phyloP scores from a whole-genome alignment of 1,284 basidiomycete species.

The Boletus mariae region DNA sequence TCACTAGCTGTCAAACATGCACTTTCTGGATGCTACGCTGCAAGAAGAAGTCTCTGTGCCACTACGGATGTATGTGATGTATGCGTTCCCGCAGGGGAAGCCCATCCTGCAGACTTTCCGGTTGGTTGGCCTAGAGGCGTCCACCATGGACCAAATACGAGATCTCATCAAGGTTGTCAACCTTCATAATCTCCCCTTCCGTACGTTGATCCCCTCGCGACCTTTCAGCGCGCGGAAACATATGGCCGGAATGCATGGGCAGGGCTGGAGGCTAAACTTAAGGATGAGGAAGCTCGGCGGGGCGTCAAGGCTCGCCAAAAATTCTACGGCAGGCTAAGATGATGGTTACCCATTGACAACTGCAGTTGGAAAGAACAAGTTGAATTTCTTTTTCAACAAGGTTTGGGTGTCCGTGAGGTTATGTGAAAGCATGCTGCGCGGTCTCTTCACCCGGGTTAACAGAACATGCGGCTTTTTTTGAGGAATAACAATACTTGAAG shows the following conservation, averaged over 20 bases:
- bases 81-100: constrained; percentile 47
- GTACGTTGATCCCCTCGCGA: constrained; percentile 3
- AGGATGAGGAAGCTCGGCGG: constrained; percentile 42
- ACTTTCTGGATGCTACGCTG: constrained; percentile 67
- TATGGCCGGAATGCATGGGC: constrained; percentile 40
- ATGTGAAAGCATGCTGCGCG: too few species aligned
- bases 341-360: not conserved
- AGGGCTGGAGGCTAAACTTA: constrained; percentile 43
- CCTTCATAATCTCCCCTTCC: not conserved
- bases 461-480: not conserved
- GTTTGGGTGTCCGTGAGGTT: too few species aligned
- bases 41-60: constrained; percentile 64
- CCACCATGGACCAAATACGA: constrained; percentile 44
- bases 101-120: constrained; percentile 56
- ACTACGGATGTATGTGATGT: constrained; percentile 54
- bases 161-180: constrained; percentile 47
- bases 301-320: constrained; percentile 40
- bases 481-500: not conserved
- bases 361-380: too few species aligned
- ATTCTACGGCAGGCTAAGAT: constrained; percentile 31
- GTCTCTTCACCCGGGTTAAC: not conserved
- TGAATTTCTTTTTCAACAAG: too few species aligned
- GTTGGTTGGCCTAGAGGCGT: constrained; percentile 56
- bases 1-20: constrained; percentile 45
- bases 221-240: constrained; percentile 50